Conservation (phyloP, 805 yeast genomes). For the Candida broadrunensis region DNA sequence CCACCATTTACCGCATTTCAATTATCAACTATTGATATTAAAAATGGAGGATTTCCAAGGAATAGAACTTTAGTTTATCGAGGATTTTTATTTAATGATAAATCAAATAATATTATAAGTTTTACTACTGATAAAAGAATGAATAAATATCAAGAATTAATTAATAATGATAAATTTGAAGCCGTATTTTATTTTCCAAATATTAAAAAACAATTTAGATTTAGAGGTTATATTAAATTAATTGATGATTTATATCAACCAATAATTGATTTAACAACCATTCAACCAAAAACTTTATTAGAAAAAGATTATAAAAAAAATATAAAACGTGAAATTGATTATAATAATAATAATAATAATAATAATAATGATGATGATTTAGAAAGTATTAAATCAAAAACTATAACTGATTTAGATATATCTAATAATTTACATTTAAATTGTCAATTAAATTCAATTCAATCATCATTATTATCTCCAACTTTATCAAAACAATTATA, state of each 20-base stretch:
- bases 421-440: not conserved
- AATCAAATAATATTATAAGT: slow-evolving; percentile 61
- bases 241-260: slow-evolving; percentile 33
- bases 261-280: slow-evolving; percentile 24
- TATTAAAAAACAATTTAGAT: slow-evolving; percentile 65
- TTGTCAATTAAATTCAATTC: slow-evolving; percentile 1
- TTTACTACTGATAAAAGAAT: slow-evolving; percentile 73
- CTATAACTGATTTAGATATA: not conserved
- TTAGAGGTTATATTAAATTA: slow-evolving; percentile 62
- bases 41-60: slow-evolving; percentile 47
- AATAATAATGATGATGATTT: not conserved
- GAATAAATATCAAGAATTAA: slow-evolving; percentile 54
- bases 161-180: slow-evolving; percentile 58
- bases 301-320: not conserved
- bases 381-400: not conserved
- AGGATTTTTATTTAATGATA: slow-evolving; percentile 72
- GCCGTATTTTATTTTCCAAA: slow-evolving; percentile 71
- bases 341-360: not conserved
- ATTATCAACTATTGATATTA: slow-evolving; percentile 60
- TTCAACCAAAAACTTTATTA: slow-evolving; percentile 12
- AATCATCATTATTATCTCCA: slow-evolving; percentile 7
- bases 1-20: slow-evolving; percentile 60
- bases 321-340: not conserved
- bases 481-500: not conserved
- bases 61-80: slow-evolving; percentile 70